Conservation (phyloP, 305 asterid species). For the Solanum hybrid region DNA sequence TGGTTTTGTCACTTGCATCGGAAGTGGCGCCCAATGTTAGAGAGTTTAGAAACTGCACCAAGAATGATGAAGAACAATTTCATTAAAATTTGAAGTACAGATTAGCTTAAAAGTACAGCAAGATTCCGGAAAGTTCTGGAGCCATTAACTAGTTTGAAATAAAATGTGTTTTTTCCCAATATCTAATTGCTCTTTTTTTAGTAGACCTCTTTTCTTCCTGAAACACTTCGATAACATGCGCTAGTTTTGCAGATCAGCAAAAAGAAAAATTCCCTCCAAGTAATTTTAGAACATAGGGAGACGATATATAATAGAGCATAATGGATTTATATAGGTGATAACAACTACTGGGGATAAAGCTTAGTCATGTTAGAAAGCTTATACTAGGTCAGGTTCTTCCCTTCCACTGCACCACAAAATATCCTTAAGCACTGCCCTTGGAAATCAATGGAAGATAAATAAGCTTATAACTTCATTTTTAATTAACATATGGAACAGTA, state of each 20-base stretch:
- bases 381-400: neutral
- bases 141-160: neutral
- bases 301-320: neutral
- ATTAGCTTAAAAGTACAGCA: neutral
- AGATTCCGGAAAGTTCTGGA: neutral
- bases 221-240: neutral
- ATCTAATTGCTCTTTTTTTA: neutral
- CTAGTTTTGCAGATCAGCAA: neutral
- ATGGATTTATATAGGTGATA: neutral
- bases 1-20: constrained; percentile 89
- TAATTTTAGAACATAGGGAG: neutral
- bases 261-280: neutral
- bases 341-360: neutral
- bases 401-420: neutral
- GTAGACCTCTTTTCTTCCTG: neutral
- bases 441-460: neutral
- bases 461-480: neutral
- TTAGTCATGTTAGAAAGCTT: neutral
- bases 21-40: constrained; percentile 49
- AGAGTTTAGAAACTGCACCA: constrained; percentile 50
- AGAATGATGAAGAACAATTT: constrained; percentile 10
- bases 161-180: neutral
- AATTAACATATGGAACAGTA: neutral
- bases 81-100: neutral
- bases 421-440: neutral